Evolutionary conservation across 116 monocot genomes (phyloP).

Genomic region (Posidonia oceanica): DNA sequence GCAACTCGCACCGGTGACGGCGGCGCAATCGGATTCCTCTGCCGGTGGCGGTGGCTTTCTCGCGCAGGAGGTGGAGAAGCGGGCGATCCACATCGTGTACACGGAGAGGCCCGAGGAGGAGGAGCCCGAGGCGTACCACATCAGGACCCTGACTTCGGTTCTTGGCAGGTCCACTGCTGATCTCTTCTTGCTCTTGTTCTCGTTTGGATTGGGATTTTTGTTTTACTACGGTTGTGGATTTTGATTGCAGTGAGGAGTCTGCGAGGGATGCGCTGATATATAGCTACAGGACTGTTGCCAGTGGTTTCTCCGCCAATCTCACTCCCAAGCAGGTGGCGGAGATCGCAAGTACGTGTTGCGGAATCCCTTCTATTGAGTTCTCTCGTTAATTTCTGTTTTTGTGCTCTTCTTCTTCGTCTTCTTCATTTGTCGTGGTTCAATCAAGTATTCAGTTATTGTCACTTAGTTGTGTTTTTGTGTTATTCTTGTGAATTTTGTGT

Average conservation of each 20-base stretch:
- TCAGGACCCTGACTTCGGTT: constrained; percentile 64
- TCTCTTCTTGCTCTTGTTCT: not conserved
- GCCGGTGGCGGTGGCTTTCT: not conserved
- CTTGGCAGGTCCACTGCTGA: constrained; percentile 47
- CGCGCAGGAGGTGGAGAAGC: not conserved
- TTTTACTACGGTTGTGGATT: not conserved
- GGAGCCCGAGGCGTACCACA: constrained; percentile 57
- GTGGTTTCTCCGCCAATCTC: constrained; percentile 83
- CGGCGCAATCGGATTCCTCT: not conserved
- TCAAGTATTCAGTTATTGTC: too few relatives aligned
- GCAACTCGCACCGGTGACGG: not conserved
- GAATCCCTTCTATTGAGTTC: not conserved
- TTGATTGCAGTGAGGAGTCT: constrained; percentile 41
- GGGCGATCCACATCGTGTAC: constrained; percentile 65
- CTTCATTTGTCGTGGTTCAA: too few relatives aligned
- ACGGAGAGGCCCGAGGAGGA: constrained; percentile 33
- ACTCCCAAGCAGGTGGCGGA: constrained; percentile 59
- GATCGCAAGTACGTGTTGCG: constrained; percentile 41
- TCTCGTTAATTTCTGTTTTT: not conserved
- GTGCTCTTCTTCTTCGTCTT: not conserved
- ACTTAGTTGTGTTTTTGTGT: too few relatives aligned
- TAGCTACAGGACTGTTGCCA: constrained; percentile 59
- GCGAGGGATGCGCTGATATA: constrained; percentile 66
- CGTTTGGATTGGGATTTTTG: not conserved
- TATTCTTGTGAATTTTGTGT: too few relatives aligned